Conservation (phyloP, 2,329 filamentous ascomycete species). For the Shiraia bambusicola region DNA sequence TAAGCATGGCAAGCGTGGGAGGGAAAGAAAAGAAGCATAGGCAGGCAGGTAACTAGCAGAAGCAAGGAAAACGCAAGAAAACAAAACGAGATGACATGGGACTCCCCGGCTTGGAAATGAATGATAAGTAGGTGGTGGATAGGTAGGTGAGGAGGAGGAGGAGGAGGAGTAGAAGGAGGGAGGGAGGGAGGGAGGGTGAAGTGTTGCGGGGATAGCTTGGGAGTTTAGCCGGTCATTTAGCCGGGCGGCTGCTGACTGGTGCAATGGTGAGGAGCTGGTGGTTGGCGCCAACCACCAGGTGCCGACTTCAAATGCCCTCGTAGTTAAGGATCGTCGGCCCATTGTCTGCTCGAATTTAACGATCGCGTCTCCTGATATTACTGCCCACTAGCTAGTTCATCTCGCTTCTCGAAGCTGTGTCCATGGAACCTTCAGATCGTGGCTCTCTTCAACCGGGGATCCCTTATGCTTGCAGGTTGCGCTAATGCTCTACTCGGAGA, state of each 20-base stretch:
- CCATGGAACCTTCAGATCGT: conserved; percentile 42
- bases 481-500: conserved; percentile 34
- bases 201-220: too few species aligned
- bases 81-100: conserved; percentile 8
- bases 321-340: conserved; percentile 26
- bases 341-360: conserved; percentile 30
- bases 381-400: conserved; percentile 29
- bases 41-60: conserved; percentile 21
- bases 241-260: conserved; percentile 2
- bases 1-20: conserved; percentile 11
- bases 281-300: conserved; percentile 8
- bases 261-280: conserved; percentile 1
- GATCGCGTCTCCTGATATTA: conserved; percentile 37
- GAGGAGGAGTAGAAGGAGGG: too few species aligned
- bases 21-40: conserved; percentile 30
- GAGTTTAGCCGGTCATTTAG: conserved; percentile 1
- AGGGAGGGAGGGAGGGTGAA: too few species aligned
- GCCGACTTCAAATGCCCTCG: conserved; percentile 8
- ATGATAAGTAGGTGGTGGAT: too few species aligned
- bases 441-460: conserved; percentile 31
- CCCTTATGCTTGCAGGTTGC: conserved; percentile 23
- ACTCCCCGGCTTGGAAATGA: too few species aligned
- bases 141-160: too few species aligned
- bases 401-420: conserved; percentile 44
- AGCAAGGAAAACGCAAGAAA: conserved; percentile 14